A percentile compares a stretch with the other conserved stretches of the same genome.
phyloP scores from a whole-genome alignment of 257 asterid species.

The Catharanthus roseus region DNA sequence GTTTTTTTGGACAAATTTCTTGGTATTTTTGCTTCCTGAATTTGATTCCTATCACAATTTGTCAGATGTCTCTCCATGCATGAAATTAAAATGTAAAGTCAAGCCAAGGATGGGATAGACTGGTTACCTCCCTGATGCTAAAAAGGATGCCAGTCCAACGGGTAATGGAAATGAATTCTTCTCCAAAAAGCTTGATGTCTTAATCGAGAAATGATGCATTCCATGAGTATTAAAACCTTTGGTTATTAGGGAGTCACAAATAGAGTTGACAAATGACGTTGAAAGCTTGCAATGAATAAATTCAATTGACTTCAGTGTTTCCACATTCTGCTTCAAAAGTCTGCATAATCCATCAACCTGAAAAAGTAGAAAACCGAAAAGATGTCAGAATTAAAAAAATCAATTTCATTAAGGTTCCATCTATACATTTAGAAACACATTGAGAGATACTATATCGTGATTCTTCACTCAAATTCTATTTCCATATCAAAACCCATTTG shows the following conservation, averaged over 20 bases:
- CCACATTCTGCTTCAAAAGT: constrained; percentile 61
- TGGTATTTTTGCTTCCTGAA: no score
- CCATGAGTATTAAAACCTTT: constrained; percentile 56
- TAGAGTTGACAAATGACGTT: constrained; percentile 49
- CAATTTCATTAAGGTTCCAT: background rate
- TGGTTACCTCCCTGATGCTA: constrained; percentile 67
- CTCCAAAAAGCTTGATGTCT: constrained; percentile 70
- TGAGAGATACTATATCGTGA: background rate
- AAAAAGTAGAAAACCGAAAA: constrained; percentile 20
- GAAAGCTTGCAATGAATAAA: constrained; percentile 89
- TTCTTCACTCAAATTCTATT: background rate
- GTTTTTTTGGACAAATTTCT: no score
- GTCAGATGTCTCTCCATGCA: no score
- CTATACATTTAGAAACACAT: background rate
- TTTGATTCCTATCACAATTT: no score
- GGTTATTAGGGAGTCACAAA: constrained; percentile 54
- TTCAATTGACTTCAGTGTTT: constrained; percentile 58
- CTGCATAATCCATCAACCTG: constrained; percentile 88
- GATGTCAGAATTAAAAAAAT: constrained; percentile 18
- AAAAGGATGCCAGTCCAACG: constrained; percentile 51
- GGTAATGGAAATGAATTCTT: constrained; percentile 48
- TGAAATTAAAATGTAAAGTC: no score
- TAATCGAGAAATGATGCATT: constrained; percentile 77
- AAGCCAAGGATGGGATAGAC: no score
- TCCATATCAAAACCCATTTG: background rate